These are phyloP conservation scores for Asterella californica DNA, from an alignment of 225 moss, liverwort and hornwort species.

Conservation along the genomic window DNA sequence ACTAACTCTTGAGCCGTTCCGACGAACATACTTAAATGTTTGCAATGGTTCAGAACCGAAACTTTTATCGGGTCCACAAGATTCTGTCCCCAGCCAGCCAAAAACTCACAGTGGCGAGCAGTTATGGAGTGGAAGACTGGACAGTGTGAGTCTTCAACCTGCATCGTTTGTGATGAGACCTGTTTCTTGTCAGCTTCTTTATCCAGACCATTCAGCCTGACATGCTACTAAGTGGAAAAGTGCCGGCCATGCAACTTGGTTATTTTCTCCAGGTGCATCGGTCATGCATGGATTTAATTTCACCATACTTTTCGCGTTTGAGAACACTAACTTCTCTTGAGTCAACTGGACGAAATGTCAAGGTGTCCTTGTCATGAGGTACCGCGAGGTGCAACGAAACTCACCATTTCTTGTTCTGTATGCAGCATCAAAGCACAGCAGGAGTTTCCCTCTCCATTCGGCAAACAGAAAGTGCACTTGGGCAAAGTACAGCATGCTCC, in stretches of 20 bases:
- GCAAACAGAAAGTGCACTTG: conserved; percentile 8
- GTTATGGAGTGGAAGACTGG: background rate
- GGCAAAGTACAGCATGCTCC: background rate
- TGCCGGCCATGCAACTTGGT: too few species aligned
- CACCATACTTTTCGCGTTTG: background rate
- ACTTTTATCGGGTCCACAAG: background rate
- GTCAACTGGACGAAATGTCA: background rate
- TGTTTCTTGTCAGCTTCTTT: background rate
- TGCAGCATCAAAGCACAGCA: background rate
- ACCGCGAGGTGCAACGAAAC: background rate
- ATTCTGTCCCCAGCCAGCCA: background rate
- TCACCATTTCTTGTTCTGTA: background rate
- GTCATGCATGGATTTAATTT: background rate
- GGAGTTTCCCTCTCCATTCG: background rate
- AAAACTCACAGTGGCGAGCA: background rate
- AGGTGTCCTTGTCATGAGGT: background rate
- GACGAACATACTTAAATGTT: background rate
- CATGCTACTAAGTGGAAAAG: background rate
- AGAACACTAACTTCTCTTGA: background rate
- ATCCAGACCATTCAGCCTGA: background rate
- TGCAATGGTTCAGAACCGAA: background rate
- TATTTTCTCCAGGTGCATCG: background rate
- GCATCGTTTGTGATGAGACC: background rate
- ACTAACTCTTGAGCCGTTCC: background rate
- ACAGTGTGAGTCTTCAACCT: background rate